Evolutionary conservation across 257 asterid genomes (phyloP), one percentile per base, ranked within the genome.

Genomic region (Misopates orontium): DNA sequence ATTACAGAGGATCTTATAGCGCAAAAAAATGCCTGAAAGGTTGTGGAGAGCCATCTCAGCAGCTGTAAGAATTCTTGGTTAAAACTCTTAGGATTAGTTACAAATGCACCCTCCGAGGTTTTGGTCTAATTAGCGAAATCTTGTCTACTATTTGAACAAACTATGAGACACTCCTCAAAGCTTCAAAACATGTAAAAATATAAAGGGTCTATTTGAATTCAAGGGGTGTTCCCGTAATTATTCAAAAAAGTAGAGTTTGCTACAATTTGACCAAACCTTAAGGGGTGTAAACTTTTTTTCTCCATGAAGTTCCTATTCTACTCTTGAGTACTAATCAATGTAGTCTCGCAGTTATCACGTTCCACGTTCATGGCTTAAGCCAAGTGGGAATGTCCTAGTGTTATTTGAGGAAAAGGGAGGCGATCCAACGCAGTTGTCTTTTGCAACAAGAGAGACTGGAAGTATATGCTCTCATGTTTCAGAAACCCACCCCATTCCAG

Each of bases 371-470:
- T 91, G 98, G 98, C 78, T 89, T 28, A 51, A 85, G 65, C 79
- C 92, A 8, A 79, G 74, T 18, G 96, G 83, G 19, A 92, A 92
- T 25, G 60, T 77, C 57, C 60, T 92, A 0, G 97, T 92, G 47
- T 49, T 92, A 75, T 81, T 92, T 36, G 98, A 92, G 85, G 95
- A 92, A 81, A 66, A 31, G 36, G 96, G 98, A 42, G 98, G 98
- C 10, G 86, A 87, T 75, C 97, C 98, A 10, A 87, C 90, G 1
- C 74, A 78, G 78, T 20, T 89, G 70, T 82, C 95, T n/a, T 78
- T 92, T 47, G 88, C 86, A 3, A 78, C 96, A n/a, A 71, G 74
- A 58, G 87, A 82, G 71, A 74, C 65, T 17, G 78, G 60, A 56
- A 87, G 82, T 69, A 40, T 89, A 40, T 92, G 98, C 77, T 75